Evolutionary conservation across 306 rosid species (phyloP), one percentile per base, ranked within the genome.

Genomic region (Crotalaria pallida): DNA sequence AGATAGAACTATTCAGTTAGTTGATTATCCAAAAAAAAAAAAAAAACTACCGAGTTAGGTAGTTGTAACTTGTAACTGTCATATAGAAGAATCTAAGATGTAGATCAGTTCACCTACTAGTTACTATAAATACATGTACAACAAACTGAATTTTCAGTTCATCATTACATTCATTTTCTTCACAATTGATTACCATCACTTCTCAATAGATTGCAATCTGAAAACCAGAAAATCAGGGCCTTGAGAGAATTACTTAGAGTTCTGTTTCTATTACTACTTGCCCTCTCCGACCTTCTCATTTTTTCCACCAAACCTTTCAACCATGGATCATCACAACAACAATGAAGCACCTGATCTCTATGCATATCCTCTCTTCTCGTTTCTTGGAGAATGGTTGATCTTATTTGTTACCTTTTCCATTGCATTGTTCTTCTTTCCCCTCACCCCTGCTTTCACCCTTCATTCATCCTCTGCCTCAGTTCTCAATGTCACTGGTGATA

Each of bases 321-420:
- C 10, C 68, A 77, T 63, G 65, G 58, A 63, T 0, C 61, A 45
- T 3, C 60, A 33, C 2, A 44, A 63, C 31, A 70, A 62, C n/a
- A 27, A 64, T 16, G 8, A 41, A 17, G 24, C 60, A n/a, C n/a
- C n/a, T n/a, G n/a, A n/a, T 18, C 29, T 45, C 7, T 21, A 9
- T 24, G 8, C 63, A 2, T 13, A 27, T 58, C 29, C 50, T 36
- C 12, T 77, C 72, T 61, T 69, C 31, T 71, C 76, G 23, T 56
- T 64, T 72, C 78, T 78, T 38, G 63, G 74, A 0, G 78, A 65
- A 65, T 78, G 78, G 82, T 4, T 38, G 31, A 65, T 72, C 74
- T 27, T 78, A 12, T 0, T 65, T 10, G 10, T 65, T 43, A 49
- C 78, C 0, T 78, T n/a, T 38, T 56, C 56, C 4, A 23, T 72